Base-by-base conservation (phyloP, 345 rosid genomes). In the Sonneratia alba region DNA sequence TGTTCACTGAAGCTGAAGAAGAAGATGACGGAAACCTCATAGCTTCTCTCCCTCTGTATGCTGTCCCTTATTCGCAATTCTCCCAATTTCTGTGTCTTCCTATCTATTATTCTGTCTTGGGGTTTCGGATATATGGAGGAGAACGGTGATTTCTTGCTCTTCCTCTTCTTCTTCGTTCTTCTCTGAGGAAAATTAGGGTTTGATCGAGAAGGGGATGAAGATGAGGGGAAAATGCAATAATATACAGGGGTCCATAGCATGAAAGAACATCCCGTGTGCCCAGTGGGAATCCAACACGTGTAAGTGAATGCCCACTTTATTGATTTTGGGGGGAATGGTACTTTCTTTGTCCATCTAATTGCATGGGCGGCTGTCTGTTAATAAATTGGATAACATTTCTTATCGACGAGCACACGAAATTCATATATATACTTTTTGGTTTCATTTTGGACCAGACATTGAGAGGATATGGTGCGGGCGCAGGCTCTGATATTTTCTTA, bases 1-100 rank as follows among this genome's bases (percentile, higher is more conserved):
- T 19, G 63, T 22, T 37, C 19, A 18, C 68, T 56, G 75, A 22
- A 22, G 24, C 49, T 36, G 36, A 24, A 14, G 73, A 24, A 14
- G 73, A 70, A 15, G 70, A 47, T 8, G 74, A 49, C 37, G 83
- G 83, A 61, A 73, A 70, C 51, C 77, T 80, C 86, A 83, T 82
- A 18, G 24, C 70, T 62, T 68, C 16, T 36, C 66, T 6, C 61
- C 22, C 71, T 48, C 24, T 48, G 19, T 55, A 13, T 21, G 12
- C 68, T 37, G 7, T 40, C 43, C 9, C 43, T 40, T 40, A 4
- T 40, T 8, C 9, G 7, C 9, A 10, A 48, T 18, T 48, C 53
- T 48, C 18, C 70, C 10, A 22, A 7, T 42, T 16, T 4, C 43
- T 36, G 51, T 19, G 0, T 67, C 8, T n/a, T 34, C 21, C 51